Evolutionary conservation across 164 flowering plant species (phyloP).

Genomic region (Vitis rupestris): DNA sequence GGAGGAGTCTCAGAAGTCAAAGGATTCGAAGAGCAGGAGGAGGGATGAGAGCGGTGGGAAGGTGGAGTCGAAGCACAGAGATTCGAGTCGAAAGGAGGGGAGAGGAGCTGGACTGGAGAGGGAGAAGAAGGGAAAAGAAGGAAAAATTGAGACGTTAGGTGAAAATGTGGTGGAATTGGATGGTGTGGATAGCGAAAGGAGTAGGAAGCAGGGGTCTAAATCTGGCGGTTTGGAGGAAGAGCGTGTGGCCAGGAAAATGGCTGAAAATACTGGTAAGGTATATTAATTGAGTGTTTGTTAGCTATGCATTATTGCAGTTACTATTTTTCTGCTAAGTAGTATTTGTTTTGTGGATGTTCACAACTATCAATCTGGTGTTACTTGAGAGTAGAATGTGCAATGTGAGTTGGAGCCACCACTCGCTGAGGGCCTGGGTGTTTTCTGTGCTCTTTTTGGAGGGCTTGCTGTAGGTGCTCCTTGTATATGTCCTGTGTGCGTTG

Average conservation of each 20-base stretch:
- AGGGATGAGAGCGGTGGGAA: conserved; percentile 26
- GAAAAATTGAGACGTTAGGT: conserved; percentile 17
- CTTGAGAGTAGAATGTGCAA: no score
- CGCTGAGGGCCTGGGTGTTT: no score
- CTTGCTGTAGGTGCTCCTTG: no score
- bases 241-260: conserved; percentile 7
- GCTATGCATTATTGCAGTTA: background rate
- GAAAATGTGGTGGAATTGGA: background rate
- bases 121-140: conserved; percentile 26
- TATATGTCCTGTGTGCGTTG: no score
- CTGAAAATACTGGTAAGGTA: conserved; percentile 40
- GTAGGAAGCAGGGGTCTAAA: background rate
- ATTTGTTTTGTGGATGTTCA: no score
- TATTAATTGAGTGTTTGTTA: conserved; percentile 11
- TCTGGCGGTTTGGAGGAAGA: conserved; percentile 10
- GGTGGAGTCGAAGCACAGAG: conserved; percentile 25
- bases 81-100: conserved; percentile 26
- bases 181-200: background rate
- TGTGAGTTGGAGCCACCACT: no score
- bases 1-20: conserved; percentile 18
- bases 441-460: no score
- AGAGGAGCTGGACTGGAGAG: conserved; percentile 18
- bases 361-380: no score
- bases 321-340: background rate
- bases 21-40: conserved; percentile 29